Evolutionary conservation across 1,284 basidiomycete species (phyloP).

Genomic region (Irpex sp.): DNA sequence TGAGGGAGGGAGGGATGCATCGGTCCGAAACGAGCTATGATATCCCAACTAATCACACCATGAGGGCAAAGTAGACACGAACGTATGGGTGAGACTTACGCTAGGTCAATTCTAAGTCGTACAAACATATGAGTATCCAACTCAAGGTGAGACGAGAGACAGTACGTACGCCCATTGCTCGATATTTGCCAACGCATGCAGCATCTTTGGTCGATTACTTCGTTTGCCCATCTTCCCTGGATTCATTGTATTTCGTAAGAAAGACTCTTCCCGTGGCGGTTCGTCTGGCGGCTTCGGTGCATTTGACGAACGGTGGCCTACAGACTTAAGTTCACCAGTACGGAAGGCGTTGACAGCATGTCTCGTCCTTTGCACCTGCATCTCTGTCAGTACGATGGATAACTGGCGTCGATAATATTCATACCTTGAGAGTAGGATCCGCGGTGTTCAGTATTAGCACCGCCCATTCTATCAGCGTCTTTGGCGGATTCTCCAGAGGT

Average conservation of each 20-base stretch:
- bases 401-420: not conserved
- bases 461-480: conserved; percentile 73
- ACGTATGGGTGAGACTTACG: conserved; percentile 39
- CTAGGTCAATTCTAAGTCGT: conserved; percentile 63
- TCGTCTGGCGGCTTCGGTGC: conserved; percentile 61
- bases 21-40: conserved; percentile 77
- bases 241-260: conserved; percentile 52
- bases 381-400: not conserved
- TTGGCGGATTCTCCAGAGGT: conserved; percentile 45
- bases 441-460: conserved; percentile 72
- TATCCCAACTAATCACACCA: conserved; percentile 61
- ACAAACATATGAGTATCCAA: not conserved
- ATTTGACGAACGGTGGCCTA: conserved; percentile 53
- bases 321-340: conserved; percentile 62
- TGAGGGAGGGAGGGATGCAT: conserved; percentile 57
- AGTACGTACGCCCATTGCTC: conserved; percentile 85
- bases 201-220: conserved; percentile 71
- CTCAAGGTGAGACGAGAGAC: not conserved
- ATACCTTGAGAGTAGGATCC: conserved; percentile 66
- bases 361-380: conserved; percentile 62
- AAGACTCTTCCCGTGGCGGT: conserved; percentile 62
- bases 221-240: conserved; percentile 61
- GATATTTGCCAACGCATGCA: conserved; percentile 85
- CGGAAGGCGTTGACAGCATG: conserved; percentile 69
- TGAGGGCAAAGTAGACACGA: too few relatives aligned